Evolutionary conservation across 495 filamentous ascomycete genomes (phyloP).

Genomic region (Wilcoxina mikolae): DNA sequence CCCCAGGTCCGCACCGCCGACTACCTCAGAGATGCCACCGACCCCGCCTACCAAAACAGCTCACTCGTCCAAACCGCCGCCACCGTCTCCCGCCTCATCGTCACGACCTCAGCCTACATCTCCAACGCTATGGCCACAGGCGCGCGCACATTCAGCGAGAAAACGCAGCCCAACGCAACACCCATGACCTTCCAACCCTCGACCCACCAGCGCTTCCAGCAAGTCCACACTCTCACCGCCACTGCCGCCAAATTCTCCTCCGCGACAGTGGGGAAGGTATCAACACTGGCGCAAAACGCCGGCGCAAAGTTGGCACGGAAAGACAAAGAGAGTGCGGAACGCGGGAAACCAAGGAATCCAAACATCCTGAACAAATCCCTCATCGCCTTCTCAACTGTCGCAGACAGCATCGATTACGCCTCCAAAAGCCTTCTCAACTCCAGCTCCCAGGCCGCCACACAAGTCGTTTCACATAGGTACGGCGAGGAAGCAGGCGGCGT

Average conservation of each 20-base stretch:
- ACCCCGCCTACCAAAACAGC: conserved; percentile 78
- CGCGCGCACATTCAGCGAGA: conserved; percentile 68
- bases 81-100: conserved; percentile 79
- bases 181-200: conserved; percentile 77
- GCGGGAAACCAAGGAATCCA: conserved; percentile 51
- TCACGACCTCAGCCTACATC: conserved; percentile 66
- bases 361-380: conserved; percentile 86
- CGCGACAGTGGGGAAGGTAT: conserved; percentile 72
- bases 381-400: conserved; percentile 91
- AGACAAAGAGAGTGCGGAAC: conserved; percentile 34
- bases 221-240: conserved; percentile 65
- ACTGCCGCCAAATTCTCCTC: conserved; percentile 63
- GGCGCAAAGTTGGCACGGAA: conserved; percentile 58
- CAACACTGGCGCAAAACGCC: conserved; percentile 69
- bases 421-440: conserved; percentile 59
- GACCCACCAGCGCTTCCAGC: conserved; percentile 70
- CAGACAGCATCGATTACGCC: conserved; percentile 80
- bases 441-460: conserved; percentile 58
- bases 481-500: conserved; percentile 69
- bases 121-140: conserved; percentile 58
- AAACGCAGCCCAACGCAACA: conserved; percentile 55
- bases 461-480: conserved; percentile 69
- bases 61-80: conserved; percentile 80
- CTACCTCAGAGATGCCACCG: conserved; percentile 62
- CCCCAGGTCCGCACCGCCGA: conserved; percentile 65